Evolutionary conservation across 805 yeast species (phyloP).

Genomic region (Starmera caribaea): DNA sequence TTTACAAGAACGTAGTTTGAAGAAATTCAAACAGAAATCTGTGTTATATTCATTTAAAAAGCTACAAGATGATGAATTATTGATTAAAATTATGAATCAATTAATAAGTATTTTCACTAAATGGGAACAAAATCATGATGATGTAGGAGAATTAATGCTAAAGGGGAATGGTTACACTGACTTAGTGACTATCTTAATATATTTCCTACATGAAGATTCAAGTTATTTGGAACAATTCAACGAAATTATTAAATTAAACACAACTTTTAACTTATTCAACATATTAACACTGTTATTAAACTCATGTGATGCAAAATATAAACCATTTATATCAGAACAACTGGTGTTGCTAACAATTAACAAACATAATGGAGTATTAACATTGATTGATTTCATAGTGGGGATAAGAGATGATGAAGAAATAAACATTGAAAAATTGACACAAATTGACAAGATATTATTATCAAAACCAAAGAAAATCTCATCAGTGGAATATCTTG

Average conservation of each 20-base stretch:
- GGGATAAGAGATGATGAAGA: constrained; percentile 72
- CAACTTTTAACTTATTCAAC: constrained; percentile 58
- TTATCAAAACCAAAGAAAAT: constrained; percentile 50
- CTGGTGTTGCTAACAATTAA: constrained; percentile 46
- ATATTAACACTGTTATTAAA: constrained; percentile 50
- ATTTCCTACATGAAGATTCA: constrained; percentile 28
- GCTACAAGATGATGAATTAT: constrained; percentile 12
- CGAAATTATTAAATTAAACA: constrained; percentile 28
- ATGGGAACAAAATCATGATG: constrained; percentile 19
- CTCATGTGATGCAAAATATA: constrained; percentile 39
- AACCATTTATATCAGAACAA: constrained; percentile 33
- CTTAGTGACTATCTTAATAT: constrained; percentile 38
- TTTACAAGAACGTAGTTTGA: constrained; percentile 45
- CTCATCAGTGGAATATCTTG: constrained; percentile 40
- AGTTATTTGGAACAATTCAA: constrained; percentile 1
- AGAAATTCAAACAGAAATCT: constrained; percentile 30
- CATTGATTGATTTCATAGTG: constrained; percentile 65
- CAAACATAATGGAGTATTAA: constrained; percentile 61
- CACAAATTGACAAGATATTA: constrained; percentile 56
- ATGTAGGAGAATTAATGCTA: constrained; percentile 34
- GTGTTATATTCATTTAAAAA: constrained; percentile 14
- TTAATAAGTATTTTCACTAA: constrained; percentile 13
- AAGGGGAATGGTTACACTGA: constrained; percentile 65
- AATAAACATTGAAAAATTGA: constrained; percentile 54
- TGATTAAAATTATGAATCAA: constrained; percentile 2